Evolutionary conservation across 1,139 yeast genomes (phyloP), one percentile per base, ranked within the genome.

Genomic region (Kodamaea sp.): DNA sequence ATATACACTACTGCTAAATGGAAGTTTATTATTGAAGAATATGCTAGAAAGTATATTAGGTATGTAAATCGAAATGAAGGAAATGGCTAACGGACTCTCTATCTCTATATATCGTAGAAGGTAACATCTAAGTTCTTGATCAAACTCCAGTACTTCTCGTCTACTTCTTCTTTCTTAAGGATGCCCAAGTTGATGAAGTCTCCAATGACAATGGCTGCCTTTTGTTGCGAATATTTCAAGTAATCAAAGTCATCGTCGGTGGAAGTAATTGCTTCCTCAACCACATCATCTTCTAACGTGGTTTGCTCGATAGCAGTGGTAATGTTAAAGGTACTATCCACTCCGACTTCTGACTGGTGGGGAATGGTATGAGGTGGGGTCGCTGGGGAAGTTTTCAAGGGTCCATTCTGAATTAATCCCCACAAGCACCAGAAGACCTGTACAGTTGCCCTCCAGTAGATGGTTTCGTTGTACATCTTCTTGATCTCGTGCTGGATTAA

Each of bases 391-490:
- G 44, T 32, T 19, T 48, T 42, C 19, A 42, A 41, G 1, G 49
- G 44, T 3, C 85, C 85, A 52, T 77, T 74, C 59, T 86, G 95
- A 28, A 92, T 77, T 35, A 92, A 71, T 0, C 96, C 97, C 98
- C 98, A 92, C 18, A 89, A 56, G 18, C 84, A 74, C 98, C 98
- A 92, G 53, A 75, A 78, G 4, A 87, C 69, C 35, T 83, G 84
- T 12, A 80, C 94, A 0, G 88, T 68, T 1, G 94, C 78, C 50
- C 97, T 75, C 96, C 97, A 92, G 37, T 71, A 70, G 7, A 79
- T 63, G 26, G 82, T 74, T 44, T 86, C 86, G 47, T 82, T 78
- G 52, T 76, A 77, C 28, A 88, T 56, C 29, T 67, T 59, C 34
- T 70, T 74, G 22, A 83, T 81, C 43, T 80, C 84, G 25, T 57